phyloP scores from a whole-genome alignment of 148 eudicot species.

The Camellia lanceoleosa region DNA sequence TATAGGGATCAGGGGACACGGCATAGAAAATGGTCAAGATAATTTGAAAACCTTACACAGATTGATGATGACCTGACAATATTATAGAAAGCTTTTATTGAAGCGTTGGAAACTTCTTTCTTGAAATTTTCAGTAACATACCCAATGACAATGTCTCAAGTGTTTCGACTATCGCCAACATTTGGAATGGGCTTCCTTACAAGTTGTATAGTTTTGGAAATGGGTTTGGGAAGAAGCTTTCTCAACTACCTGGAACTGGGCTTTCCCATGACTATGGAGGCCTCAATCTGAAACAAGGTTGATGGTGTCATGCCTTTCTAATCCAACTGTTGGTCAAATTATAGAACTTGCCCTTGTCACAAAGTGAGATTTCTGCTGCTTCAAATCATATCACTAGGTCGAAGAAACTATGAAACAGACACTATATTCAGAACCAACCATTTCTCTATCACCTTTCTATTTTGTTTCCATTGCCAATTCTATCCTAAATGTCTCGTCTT shows the following conservation, averaged over 20 bases:
- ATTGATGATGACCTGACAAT: not conserved
- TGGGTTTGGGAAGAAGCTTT: not conserved
- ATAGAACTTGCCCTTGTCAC: not conserved
- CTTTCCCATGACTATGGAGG: not conserved
- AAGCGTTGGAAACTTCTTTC: not conserved
- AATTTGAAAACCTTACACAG: not conserved
- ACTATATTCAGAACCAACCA: not conserved
- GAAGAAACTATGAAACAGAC: too few species aligned
- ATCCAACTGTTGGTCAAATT: not conserved
- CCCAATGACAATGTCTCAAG: not conserved
- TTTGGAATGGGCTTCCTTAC: not conserved
- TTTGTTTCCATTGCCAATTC: not conserved
- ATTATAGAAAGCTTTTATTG: not conserved
- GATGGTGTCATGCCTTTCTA: not conserved
- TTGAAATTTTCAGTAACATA: not conserved
- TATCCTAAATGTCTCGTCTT: not conserved
- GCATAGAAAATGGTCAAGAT: not conserved
- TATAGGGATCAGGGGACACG: not conserved
- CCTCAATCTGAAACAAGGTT: not conserved
- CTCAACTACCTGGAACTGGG: not conserved
- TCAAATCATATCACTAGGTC: too few species aligned
- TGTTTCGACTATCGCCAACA: not conserved
- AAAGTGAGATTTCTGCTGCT: too few species aligned
- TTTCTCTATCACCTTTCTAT: not conserved
- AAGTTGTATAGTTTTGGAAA: not conserved